phyloP scores from a whole-genome alignment of 2,329 filamentous ascomycete genomes.

The Fusarium sarcochroum region DNA sequence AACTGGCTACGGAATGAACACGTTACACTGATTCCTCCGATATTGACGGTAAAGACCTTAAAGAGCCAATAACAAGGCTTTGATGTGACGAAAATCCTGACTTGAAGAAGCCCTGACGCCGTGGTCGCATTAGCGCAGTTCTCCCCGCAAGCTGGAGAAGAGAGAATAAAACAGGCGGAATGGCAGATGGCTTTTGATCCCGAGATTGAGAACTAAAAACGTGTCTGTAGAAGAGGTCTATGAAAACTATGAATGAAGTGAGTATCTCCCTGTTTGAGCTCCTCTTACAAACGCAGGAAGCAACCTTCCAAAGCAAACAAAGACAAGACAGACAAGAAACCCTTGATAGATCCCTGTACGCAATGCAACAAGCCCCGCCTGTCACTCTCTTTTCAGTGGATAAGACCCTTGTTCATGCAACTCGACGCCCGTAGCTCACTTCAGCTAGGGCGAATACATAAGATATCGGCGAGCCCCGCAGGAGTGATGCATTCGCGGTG shows the following conservation, averaged over 20 bases:
- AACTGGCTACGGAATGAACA: conserved; percentile 2
- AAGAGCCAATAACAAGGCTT: not conserved
- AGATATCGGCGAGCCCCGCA: conserved; percentile 12
- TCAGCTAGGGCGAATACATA: conserved; percentile 9
- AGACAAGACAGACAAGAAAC: not conserved
- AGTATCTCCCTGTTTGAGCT: too few relatives aligned
- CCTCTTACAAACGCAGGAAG: not conserved
- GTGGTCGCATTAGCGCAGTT: conserved; percentile 31
- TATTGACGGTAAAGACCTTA: not conserved
- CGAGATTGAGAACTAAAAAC: not conserved
- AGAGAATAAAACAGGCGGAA: not conserved
- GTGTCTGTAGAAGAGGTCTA: too few relatives aligned
- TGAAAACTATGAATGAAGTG: too few relatives aligned
- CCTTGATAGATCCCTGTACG: not conserved
- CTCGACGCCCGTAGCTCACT: not conserved
- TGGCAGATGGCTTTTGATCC: not conserved
- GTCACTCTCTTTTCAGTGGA: conserved; percentile 13
- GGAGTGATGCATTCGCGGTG: not conserved
- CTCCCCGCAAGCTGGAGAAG: not conserved
- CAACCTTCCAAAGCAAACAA: not conserved
- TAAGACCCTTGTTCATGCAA: not conserved
- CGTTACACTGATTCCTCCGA: not conserved
- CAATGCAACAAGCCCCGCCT: conserved; percentile 1
- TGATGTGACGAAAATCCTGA: not conserved
- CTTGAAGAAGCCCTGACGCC: not conserved